Conservation (phyloP, 2,329 filamentous ascomycete species). For the Penicillium sp. region DNA sequence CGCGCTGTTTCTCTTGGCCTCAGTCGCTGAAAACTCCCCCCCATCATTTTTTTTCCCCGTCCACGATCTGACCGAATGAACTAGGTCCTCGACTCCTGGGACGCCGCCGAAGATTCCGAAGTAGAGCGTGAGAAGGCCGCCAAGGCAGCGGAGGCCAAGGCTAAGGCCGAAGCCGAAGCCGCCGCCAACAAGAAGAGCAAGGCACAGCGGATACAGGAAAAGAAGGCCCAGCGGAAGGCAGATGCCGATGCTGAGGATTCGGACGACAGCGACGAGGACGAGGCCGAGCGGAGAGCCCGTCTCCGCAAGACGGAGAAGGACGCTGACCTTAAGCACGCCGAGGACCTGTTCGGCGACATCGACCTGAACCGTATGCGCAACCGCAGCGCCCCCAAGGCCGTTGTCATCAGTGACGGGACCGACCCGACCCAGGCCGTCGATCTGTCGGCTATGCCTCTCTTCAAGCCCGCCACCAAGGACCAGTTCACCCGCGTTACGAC, state of each 20-base stretch:
- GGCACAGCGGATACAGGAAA: constrained; percentile 73
- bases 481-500: constrained; percentile 75
- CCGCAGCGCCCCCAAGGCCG: constrained; percentile 55
- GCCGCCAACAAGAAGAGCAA: constrained; percentile 87
- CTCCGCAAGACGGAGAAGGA: constrained; percentile 75
- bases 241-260: too few relatives aligned
- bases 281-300: constrained; percentile 63
- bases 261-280: constrained; percentile 55
- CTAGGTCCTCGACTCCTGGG: constrained; percentile 94
- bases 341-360: constrained; percentile 77
- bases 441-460: constrained; percentile 67
- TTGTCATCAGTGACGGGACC: constrained; percentile 57
- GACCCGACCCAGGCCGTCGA: constrained; percentile 75
- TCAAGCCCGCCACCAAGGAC: constrained; percentile 78
- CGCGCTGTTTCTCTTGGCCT: too few relatives aligned
- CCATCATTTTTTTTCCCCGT: too few relatives aligned
- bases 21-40: too few relatives aligned
- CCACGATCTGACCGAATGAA: too few relatives aligned
- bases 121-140: constrained; percentile 90
- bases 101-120: constrained; percentile 92
- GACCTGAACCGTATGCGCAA: constrained; percentile 60
- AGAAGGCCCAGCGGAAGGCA: too few relatives aligned
- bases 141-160: constrained; percentile 70
- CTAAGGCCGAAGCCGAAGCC: too few relatives aligned
- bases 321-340: constrained; percentile 76